These are phyloP conservation scores for Puccinia hordei DNA, from an alignment of 1,284 basidiomycete species.

Conservation along the genomic window DNA sequence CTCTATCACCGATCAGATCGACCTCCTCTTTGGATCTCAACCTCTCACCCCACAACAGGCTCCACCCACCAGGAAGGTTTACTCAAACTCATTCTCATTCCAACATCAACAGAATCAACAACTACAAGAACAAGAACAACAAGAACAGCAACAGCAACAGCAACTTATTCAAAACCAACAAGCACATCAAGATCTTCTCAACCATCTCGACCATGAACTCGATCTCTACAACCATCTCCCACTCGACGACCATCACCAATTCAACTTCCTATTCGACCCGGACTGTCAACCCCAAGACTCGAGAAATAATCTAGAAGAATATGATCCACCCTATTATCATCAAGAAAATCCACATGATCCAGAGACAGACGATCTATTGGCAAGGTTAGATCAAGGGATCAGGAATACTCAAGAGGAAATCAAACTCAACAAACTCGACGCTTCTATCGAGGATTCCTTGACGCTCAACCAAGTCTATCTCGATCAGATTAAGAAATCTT, in stretches of 20 bases:
- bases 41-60: constrained; percentile 3
- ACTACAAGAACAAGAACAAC: too few relatives aligned
- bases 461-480: constrained; percentile 7
- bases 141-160: neutral
- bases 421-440: constrained; percentile 7
- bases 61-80: neutral
- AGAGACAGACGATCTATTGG: neutral
- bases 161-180: neutral
- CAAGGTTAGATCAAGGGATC: constrained; percentile 9
- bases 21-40: constrained; percentile 23
- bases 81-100: constrained; percentile 25
- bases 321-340: neutral
- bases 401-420: constrained; percentile 12
- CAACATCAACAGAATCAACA: neutral
- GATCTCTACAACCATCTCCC: constrained; percentile 8
- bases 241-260: constrained; percentile 2
- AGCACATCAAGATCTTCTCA: neutral
- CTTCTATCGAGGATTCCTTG: neutral
- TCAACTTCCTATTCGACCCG: constrained; percentile 12
- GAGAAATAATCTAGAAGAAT: neutral
- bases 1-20: constrained; percentile 14
- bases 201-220: neutral
- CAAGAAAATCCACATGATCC: neutral
- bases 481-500: neutral
- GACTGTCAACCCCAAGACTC: constrained; percentile 1